Evolutionary conservation across 192 early-diverging fungal genomes (phyloP).

Genomic region (Piromyces sp.): DNA sequence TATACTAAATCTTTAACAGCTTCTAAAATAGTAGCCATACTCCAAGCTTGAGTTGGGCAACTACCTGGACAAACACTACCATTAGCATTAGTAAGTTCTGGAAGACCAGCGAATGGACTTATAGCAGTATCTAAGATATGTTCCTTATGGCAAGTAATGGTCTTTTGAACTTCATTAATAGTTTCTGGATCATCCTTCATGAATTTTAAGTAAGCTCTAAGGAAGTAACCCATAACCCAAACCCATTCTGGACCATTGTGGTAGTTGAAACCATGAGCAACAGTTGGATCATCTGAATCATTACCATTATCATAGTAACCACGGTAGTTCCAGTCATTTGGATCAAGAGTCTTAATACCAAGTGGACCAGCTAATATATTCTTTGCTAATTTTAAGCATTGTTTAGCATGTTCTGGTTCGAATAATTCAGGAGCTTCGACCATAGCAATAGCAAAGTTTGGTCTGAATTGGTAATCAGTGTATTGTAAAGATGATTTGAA

Average conservation of each 20-base stretch:
- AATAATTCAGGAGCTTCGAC: conserved; percentile 81
- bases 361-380: conserved; percentile 61
- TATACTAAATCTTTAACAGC: conserved; percentile 19
- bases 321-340: conserved; percentile 78
- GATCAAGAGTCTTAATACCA: conserved; percentile 87
- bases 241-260: conserved; percentile 98
- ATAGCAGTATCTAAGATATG: conserved; percentile 33
- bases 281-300: conserved; percentile 59
- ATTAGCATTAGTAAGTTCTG: conserved; percentile 87
- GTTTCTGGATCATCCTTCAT: conserved; percentile 17
- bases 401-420: conserved; percentile 50
- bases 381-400: conserved; percentile 47
- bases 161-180: conserved; percentile 7
- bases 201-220: conserved; percentile 68
- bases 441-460: conserved; percentile 84
- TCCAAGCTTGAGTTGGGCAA: conserved; percentile 93
- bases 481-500: conserved; percentile 48
- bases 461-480: conserved; percentile 83
- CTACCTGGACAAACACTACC: conserved; percentile 65
- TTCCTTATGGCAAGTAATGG: conserved; percentile 40
- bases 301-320: conserved; percentile 87
- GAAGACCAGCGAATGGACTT: conserved; percentile 70
- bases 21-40: conserved; percentile 53
- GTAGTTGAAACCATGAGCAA: conserved; percentile 96
- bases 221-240: conserved; percentile 76